Conservation (phyloP, 352 stramenopile species). For the Globisporangium echinulatum region DNA sequence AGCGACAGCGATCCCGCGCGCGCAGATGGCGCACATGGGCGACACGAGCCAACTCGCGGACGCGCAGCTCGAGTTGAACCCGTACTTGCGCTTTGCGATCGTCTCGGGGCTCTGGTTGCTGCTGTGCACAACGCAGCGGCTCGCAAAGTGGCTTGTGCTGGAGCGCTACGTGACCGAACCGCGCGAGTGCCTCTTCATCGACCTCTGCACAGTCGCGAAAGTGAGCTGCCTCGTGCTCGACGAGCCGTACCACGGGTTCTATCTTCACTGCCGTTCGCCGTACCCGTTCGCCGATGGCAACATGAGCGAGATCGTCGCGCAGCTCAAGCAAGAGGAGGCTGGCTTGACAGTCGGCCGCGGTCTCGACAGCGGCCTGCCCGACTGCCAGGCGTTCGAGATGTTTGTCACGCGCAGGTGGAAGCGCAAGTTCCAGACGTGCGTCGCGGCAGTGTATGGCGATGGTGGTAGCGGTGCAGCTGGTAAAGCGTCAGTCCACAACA, state of each 20-base stretch:
- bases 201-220: constrained; percentile 94
- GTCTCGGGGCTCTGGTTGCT: constrained; percentile 82
- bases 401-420: constrained; percentile 87
- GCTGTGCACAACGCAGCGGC: constrained; percentile 58
- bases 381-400: constrained; percentile 91
- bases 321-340: constrained; percentile 88
- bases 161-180: constrained; percentile 70
- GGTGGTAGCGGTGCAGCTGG: background rate
- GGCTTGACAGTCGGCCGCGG: constrained; percentile 81
- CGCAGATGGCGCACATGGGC: constrained; percentile 45
- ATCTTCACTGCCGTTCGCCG: constrained; percentile 92
- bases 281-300: constrained; percentile 90
- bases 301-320: constrained; percentile 89
- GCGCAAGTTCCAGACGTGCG: constrained; percentile 69
- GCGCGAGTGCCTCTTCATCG: constrained; percentile 81
- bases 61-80: constrained; percentile 54
- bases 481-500: background rate
- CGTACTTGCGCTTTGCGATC: constrained; percentile 88
- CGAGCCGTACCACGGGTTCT: constrained; percentile 91
- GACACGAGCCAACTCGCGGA: constrained; percentile 36
- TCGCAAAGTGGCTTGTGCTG: constrained; percentile 90
- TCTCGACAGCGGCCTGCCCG: constrained; percentile 68
- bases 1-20: constrained; percentile 43
- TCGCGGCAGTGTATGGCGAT: constrained; percentile 28
- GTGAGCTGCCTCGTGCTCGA: constrained; percentile 89